Evolutionary conservation across 2,329 filamentous ascomycete species (phyloP), one percentile per base, ranked within the genome.

Genomic region (Truncatella angustata): DNA sequence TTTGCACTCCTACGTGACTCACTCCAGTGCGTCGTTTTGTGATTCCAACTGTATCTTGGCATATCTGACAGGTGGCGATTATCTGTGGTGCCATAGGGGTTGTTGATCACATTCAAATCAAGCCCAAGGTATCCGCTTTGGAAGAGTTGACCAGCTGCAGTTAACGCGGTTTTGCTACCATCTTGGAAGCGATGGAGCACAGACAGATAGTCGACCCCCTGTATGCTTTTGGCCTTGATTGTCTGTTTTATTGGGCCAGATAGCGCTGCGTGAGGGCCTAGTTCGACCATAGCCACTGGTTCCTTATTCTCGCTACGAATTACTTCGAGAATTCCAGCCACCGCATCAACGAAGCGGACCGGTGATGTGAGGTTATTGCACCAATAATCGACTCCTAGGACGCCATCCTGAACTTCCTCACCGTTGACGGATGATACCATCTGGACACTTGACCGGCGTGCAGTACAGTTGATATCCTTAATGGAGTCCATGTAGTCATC

Each of bases 1-100:
- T 60, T 57, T 18, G 52, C 53, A 6, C 60, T 23, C 4, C 60
- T 50, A 9, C 54, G 35, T 44, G 63, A 62, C 11, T 50, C 53
- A 57, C 58, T 61, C 32, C 64, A 59, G 12, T 39, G 32, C 21
- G n/a, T n/a, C n/a, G n/a, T n/a, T n/a, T 54, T 40, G 20, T 60
- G 55, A 28, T 59, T 46, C 60, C 60, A 64, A 5, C 61, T 55
- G 21, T 64, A 64, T 0, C 30, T 23, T 7, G 62, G 62, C 3
- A 63, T 50, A 26, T 57, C 56, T 2, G 57, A 42, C 7, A 37
- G n/a, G n/a, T n/a, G n/a, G n/a, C n/a, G n/a, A n/a, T n/a, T n/a
- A n/a, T n/a, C n/a, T n/a, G n/a, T n/a, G n/a, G n/a, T n/a, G n/a
- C n/a, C n/a, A n/a, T n/a, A n/a, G n/a, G n/a, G n/a, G n/a, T n/a